Evolutionary conservation across 768 basidiomycete species (phyloP).

Genomic region (Galerina sulciceps): DNA sequence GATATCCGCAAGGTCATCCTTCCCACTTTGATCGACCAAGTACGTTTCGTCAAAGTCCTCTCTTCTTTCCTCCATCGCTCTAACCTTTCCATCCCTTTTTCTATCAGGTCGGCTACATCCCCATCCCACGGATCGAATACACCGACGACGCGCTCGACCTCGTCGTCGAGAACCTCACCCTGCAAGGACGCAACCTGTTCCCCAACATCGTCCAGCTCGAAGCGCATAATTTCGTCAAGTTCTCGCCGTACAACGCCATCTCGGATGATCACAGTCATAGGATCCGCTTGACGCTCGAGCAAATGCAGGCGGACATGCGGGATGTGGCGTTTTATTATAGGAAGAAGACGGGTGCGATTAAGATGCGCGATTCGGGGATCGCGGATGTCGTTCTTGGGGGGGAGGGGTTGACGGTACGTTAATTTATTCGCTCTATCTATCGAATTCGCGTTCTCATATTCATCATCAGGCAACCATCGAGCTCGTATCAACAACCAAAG

Average conservation of each 20-base stretch:
- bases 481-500: constrained; percentile 59
- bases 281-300: constrained; percentile 74
- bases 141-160: constrained; percentile 83
- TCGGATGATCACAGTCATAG: constrained; percentile 65
- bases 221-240: constrained; percentile 81
- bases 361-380: constrained; percentile 81
- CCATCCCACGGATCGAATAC: constrained; percentile 94
- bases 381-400: constrained; percentile 89
- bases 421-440: background rate
- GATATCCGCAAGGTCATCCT: constrained; percentile 86
- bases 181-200: too few species aligned
- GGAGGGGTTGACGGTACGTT: constrained; percentile 69
- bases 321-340: constrained; percentile 92
- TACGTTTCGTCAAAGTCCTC: constrained; percentile 35
- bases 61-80: too few species aligned
- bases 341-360: constrained; percentile 84
- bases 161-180: too few species aligned
- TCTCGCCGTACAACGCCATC: constrained; percentile 72
- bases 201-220: constrained; percentile 78
- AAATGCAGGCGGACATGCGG: constrained; percentile 93
- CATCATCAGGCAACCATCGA: constrained; percentile 54
- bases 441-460: background rate
- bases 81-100: background rate
- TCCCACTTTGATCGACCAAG: constrained; percentile 76
- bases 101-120: constrained; percentile 70